Base-by-base conservation (phyloP, 257 asterid genomes). In the Lantana camara region DNA sequence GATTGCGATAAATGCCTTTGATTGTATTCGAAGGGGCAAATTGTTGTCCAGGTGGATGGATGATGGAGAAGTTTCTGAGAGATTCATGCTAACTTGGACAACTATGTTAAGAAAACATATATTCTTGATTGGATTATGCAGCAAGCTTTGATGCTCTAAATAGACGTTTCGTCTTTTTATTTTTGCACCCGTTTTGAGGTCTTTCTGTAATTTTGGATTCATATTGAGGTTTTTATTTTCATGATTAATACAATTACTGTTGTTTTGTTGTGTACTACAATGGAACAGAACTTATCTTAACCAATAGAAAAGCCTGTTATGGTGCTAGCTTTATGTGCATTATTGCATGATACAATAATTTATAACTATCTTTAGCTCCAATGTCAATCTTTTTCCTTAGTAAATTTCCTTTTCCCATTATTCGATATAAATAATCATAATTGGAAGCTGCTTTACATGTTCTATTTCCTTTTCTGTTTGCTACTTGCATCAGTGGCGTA, bases 321-420 rank as follows among this genome's bases (percentile, higher is more conserved):
- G 70, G 63, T 65, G 64, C 57, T 44, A 47, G 56, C 77, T 73
- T 52, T 60, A 47, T 45, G 57, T 50, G 69, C 69, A 58, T 66
- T 66, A 60, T 60, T 59, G 55, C 35, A 63, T 32, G 60, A 45
- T 21, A 56, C 72, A 74, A 64, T 69, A 69, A 74, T 69, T 60
- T 69, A 55, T 59, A 48, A 60, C 73, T 47, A 63, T 63, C 68
- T 69, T 59, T 75, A 50, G 47, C 46, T 55, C 56, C 34, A 52
- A 57, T 69, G 57, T 9, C 46, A 27, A 68, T 58, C 35, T 19
- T 12, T 47, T 42, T 54, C 38, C 51, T 63, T 54, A 20, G 57
- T 57, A 57, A 57, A 49, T 66, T 51, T 23, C 40, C 35, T 27
- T 72, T 19, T 59, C 19, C 41, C 46, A 46, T 14, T 20, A 14